Conservation (phyloP, 2,329 filamentous ascomycete genomes). For the Paecilomyces dactylethromorphus region DNA sequence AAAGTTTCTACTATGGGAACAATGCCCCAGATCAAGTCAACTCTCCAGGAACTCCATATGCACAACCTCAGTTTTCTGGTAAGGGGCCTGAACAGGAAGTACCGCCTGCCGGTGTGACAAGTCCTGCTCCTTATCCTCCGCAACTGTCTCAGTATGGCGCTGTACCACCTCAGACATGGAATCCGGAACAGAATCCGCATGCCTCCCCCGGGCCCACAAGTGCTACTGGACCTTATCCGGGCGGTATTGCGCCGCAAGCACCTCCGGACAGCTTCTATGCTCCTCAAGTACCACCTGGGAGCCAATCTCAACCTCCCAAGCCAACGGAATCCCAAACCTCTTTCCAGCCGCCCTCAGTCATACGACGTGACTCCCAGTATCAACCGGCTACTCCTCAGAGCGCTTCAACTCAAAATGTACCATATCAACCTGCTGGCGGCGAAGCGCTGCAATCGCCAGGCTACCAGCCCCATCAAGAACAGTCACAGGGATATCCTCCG, state of each 20-base stretch:
- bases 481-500: constrained; percentile 1
- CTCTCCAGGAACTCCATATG: constrained; percentile 45
- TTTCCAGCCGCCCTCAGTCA: constrained; percentile 14
- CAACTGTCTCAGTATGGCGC: constrained; percentile 7
- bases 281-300: constrained; percentile 4
- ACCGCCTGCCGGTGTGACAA: constrained; percentile 10
- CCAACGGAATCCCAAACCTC: constrained; percentile 11
- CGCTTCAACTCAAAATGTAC: constrained; percentile 6
- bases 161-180: constrained; percentile 14
- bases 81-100: constrained; percentile 8
- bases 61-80: constrained; percentile 30
- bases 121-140: constrained; percentile 14
- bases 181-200: constrained; percentile 10
- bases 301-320: constrained; percentile 9
- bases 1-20: constrained; percentile 76
- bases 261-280: constrained; percentile 2
- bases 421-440: constrained; percentile 10
- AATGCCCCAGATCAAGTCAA: constrained; percentile 43
- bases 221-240: constrained; percentile 8
- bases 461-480: constrained; percentile 9
- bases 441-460: constrained; percentile 11
- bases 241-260: constrained; percentile 8
- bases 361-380: constrained; percentile 16
- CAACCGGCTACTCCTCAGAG: constrained; percentile 11
- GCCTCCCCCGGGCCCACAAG: constrained; percentile 14